These are phyloP conservation scores for Solanum bulbocastanum DNA, from an alignment of 257 asterid species.

Conservation along the genomic window DNA sequence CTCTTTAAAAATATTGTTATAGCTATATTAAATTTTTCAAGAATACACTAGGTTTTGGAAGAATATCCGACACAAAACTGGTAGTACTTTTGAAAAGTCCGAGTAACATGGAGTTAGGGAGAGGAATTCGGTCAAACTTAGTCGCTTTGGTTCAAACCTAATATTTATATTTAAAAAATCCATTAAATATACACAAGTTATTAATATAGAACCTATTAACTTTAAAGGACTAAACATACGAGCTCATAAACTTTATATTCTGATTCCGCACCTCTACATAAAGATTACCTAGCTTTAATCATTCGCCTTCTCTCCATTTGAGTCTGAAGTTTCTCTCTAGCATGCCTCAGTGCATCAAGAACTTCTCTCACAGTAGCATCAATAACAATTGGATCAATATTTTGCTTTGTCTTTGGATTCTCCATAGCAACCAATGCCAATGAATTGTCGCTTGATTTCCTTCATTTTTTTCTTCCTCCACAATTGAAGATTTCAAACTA, in stretches of 20 bases:
- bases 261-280: neutral
- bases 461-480: constrained; percentile 2
- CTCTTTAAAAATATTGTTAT: neutral
- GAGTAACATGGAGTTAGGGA: neutral
- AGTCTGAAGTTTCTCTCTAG: constrained; percentile 49
- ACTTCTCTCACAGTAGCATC: constrained; percentile 60
- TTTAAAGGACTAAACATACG: neutral
- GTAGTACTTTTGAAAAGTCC: neutral
- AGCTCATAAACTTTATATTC: neutral
- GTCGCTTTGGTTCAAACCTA: neutral
- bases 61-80: neutral
- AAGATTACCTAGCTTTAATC: constrained; percentile 35
- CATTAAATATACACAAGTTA: neutral
- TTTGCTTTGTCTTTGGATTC: constrained; percentile 5
- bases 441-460: constrained; percentile 12
- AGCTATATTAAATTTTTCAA: neutral
- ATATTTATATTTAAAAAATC: neutral
- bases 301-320: constrained; percentile 43
- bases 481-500: constrained; percentile 9
- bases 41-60: neutral
- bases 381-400: constrained; percentile 46
- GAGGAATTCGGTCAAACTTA: neutral
- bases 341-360: constrained; percentile 41
- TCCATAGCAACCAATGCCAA: constrained; percentile 33
- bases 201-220: neutral